Evolutionary conservation across 2,329 filamentous ascomycete species (phyloP).

Genomic region (Trichophyton verrucosum): DNA sequence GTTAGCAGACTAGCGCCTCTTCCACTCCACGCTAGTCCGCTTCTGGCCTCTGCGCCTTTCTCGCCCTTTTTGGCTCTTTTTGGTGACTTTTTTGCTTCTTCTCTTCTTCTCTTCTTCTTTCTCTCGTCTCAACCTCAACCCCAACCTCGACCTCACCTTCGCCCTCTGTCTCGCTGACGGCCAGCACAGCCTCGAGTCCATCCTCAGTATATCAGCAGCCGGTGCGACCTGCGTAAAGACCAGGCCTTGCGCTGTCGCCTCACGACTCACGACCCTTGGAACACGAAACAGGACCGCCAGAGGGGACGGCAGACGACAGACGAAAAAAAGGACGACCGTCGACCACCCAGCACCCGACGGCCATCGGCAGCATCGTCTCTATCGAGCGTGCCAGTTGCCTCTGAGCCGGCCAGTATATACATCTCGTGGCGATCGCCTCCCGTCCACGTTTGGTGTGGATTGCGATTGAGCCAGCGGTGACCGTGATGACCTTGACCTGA

Average conservation of each 20-base stretch:
- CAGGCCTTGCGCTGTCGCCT: not conserved
- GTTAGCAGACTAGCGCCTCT: not conserved
- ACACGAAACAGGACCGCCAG: not conserved
- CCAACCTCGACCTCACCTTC: constrained; percentile 6
- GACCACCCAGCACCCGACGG: not conserved
- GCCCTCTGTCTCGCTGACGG: not conserved
- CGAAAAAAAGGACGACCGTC: not conserved
- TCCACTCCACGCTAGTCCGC: not conserved
- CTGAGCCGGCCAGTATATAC: constrained; percentile 11
- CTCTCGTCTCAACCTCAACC: constrained; percentile 5
- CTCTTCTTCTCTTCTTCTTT: constrained; percentile 8
- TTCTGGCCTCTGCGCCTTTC: not conserved
- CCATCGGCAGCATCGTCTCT: not conserved
- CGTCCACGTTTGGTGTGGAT: not conserved
- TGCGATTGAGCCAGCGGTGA: not conserved
- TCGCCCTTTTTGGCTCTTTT: not conserved
- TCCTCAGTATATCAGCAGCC: no score
- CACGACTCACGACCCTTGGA: constrained; percentile 5
- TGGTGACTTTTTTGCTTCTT: not conserved
- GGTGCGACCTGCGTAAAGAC: no score
- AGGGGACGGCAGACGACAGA: not conserved
- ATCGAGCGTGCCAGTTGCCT: not conserved
- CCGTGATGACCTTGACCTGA: not conserved
- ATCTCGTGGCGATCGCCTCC: not conserved
- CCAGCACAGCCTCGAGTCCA: no score